These are phyloP conservation scores for Teunomyces funiuensis DNA, from an alignment of 805 yeast species.

Conservation along the genomic window DNA sequence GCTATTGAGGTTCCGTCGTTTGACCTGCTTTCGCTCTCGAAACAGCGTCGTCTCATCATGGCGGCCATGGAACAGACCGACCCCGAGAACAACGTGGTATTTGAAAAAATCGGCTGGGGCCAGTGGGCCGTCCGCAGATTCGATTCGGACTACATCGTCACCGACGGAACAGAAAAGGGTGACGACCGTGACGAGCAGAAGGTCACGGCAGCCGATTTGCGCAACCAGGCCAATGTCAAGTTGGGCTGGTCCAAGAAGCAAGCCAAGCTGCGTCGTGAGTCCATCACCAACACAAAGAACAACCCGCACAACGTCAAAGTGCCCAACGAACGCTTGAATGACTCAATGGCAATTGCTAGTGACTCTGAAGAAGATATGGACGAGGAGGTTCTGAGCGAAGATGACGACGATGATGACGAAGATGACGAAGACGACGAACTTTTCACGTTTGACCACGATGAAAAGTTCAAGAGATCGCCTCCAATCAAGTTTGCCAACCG, in stretches of 20 bases:
- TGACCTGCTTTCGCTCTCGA: conserved; percentile 75
- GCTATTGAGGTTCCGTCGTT: conserved; percentile 75
- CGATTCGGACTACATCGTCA: conserved; percentile 45
- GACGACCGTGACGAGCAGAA: background rate
- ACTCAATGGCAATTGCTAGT: conserved; percentile 24
- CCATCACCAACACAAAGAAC: conserved; percentile 46
- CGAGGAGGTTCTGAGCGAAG: conserved; percentile 36
- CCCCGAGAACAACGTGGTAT: conserved; percentile 58
- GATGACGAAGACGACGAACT: conserved; percentile 22
- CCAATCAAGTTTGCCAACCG: conserved; percentile 44
- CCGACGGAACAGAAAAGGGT: conserved; percentile 41
- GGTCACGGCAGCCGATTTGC: conserved; percentile 32
- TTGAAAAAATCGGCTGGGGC: conserved; percentile 97
- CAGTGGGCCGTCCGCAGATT: conserved; percentile 82
- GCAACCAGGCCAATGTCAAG: conserved; percentile 33
- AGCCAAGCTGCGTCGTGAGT: conserved; percentile 42
- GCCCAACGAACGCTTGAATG: conserved; percentile 37
- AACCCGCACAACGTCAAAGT: conserved; percentile 48
- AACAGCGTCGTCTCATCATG: conserved; percentile 88
- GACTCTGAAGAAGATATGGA: conserved; percentile 40
- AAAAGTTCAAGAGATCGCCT: conserved; percentile 24
- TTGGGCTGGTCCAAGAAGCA: conserved; percentile 43
- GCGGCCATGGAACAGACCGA: conserved; percentile 80
- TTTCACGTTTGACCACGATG: conserved; percentile 30
- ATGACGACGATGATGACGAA: conserved; percentile 37